Evolutionary conservation across 2,329 filamentous ascomycete genomes (phyloP).

Genomic region (Aspergillus flavus): DNA sequence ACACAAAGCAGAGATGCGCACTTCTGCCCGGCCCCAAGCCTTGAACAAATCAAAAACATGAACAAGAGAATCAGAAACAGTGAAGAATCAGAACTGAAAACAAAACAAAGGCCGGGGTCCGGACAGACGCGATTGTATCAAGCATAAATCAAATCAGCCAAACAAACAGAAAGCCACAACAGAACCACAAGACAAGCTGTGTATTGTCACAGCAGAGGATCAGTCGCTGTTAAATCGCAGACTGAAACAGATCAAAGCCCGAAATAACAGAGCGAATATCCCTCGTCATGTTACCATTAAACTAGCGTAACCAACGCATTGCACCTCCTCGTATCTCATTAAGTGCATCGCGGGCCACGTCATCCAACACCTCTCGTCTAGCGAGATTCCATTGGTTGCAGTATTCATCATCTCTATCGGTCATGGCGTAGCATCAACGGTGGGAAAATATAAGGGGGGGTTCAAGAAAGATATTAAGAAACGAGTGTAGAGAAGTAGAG

Average conservation of each 20-base stretch:
- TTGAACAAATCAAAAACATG: conserved; percentile 24
- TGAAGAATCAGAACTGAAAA: conserved; percentile 11
- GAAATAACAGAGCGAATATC: conserved; percentile 13
- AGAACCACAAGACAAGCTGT: conserved; percentile 4
- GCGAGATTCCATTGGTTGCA: conserved; percentile 16
- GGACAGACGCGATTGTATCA: conserved; percentile 53
- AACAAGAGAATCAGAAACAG: conserved; percentile 17
- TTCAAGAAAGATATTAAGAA: conserved; percentile 1
- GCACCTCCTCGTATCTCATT: conserved; percentile 5
- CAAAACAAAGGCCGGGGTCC: conserved; percentile 33
- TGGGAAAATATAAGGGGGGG: conserved; percentile 9
- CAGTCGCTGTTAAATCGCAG: neutral
- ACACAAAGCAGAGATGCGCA: conserved; percentile 36
- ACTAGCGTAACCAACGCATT: conserved; percentile 1
- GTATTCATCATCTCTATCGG: conserved; percentile 25
- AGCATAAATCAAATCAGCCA: conserved; percentile 36
- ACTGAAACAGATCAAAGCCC: neutral
- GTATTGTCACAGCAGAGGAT: neutral
- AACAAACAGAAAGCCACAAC: conserved; percentile 27
- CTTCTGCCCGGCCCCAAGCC: conserved; percentile 47
- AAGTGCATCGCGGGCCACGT: conserved; percentile 3
- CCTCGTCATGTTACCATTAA: conserved; percentile 12
- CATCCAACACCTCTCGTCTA: conserved; percentile 20
- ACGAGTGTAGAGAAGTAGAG: conserved; percentile 11
- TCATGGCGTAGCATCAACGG: conserved; percentile 19